Evolutionary conservation across 176 grass and related monocot species (phyloP).

Genomic region (Pontederia crassipes): DNA sequence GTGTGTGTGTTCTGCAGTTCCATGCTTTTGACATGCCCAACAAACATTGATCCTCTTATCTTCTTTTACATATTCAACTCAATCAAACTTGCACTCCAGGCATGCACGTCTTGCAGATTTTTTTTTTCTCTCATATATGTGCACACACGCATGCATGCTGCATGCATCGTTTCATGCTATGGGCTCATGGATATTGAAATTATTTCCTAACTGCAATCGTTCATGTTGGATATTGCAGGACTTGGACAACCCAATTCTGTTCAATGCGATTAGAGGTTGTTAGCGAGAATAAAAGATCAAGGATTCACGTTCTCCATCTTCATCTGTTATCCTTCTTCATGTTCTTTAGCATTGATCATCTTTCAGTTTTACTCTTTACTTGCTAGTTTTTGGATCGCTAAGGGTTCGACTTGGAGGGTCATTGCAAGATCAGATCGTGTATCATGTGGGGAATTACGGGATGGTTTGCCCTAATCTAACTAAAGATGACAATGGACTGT

Average conservation of each 20-base stretch:
- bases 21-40: too few relatives aligned
- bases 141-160: neutral
- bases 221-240: conserved; percentile 25
- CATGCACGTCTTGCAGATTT: too few relatives aligned
- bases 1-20: neutral
- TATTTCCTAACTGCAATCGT: neutral
- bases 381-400: conserved; percentile 36
- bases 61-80: too few relatives aligned
- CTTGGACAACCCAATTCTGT: conserved; percentile 29
- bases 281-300: neutral
- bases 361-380: neutral
- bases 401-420: conserved; percentile 51
- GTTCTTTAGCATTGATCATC: too few relatives aligned
- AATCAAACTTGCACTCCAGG: too few relatives aligned
- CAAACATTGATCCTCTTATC: too few relatives aligned
- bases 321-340: neutral
- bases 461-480: conserved; percentile 19
- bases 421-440: conserved; percentile 45
- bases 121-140: too few relatives aligned
- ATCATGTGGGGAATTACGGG: conserved; percentile 22
- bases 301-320: neutral
- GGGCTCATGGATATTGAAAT: neutral
- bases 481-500: conserved; percentile 25
- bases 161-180: neutral
- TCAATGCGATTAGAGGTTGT: conserved; percentile 45